Evolutionary conservation across 1,284 basidiomycete species (phyloP), one percentile per base, ranked within the genome.

Genomic region (Athelia psychrophila): DNA sequence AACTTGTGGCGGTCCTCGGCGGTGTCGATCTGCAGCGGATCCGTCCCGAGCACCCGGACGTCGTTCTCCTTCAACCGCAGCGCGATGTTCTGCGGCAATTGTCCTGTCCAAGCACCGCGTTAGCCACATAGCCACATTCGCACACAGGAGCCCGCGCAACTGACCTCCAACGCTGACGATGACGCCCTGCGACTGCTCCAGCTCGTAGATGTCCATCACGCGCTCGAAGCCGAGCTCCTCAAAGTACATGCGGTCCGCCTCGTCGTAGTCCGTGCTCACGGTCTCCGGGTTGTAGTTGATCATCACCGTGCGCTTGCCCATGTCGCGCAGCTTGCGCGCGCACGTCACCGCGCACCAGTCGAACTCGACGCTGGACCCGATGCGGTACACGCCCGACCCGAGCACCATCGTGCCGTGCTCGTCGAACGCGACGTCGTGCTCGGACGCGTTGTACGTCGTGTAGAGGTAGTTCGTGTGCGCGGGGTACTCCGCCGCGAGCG

Each of bases 201-300:
- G 75, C 72, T 99, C 97, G 70, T 99, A 99, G 61, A 99, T 99
- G 73, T 99, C 97, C 95, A 99, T 98, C 54, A 99, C 95, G 51
- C 95, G 86, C 74, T 99, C 97, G 71, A 86, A 98, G 51, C 95
- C 93, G 53, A 99, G 83, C 70, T 98, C 96, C 71, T 99, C 97
- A 66, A 99, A 99, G 81, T 99, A 99, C 50, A 99, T 77, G 54
- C 97, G 80, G 66, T 99, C 96, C 19, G 97, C 97, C 76, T 99
- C 97, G 67, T 99, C 97, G 70, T 96, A 99, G 71, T 99, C 97
- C 53, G 97, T 99, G 5, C 94, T 97, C 52, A 99, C 97, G 3
- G 97, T 99, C 75, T 99, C 97, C 16, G 96, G 97, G 74, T 99
- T 99, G 76, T 99, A 99, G 79, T 99, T 99, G 81, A 99, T 83